Conservation (phyloP, 805 yeast genomes). For the Helenozyma baotianmanensis region DNA sequence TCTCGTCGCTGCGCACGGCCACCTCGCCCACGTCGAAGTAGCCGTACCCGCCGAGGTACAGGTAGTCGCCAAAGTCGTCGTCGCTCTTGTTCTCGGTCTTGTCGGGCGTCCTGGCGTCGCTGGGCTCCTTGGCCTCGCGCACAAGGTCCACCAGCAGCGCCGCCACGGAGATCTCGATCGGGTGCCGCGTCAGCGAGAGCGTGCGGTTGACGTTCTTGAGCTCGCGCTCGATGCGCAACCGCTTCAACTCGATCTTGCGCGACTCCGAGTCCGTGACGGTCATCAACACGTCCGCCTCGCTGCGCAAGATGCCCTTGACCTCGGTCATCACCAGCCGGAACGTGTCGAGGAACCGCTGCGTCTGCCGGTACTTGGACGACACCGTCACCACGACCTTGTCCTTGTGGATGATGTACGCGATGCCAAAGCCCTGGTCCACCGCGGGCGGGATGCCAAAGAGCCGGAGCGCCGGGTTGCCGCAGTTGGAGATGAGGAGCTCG, state of each 20-base stretch:
- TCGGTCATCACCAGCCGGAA: conserved; percentile 59
- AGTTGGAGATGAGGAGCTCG: conserved; percentile 47
- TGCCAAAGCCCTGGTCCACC: conserved; percentile 85
- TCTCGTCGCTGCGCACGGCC: conserved; percentile 46
- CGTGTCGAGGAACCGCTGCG: conserved; percentile 69
- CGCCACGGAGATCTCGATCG: conserved; percentile 18
- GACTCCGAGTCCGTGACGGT: conserved; percentile 28
- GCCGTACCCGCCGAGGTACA: conserved; percentile 77
- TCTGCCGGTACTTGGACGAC: conserved; percentile 85
- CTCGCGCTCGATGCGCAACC: conserved; percentile 31
- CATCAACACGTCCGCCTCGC: conserved; percentile 28
- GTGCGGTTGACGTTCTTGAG: conserved; percentile 22
- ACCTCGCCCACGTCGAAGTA: conserved; percentile 73
- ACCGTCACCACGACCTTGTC: conserved; percentile 77
- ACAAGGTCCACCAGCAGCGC: neutral
- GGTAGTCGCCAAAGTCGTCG: conserved; percentile 21
- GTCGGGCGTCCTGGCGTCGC: conserved; percentile 1
- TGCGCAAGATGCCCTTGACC: conserved; percentile 46
- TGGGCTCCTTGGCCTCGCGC: neutral
- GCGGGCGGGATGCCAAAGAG: conserved; percentile 92
- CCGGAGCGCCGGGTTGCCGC: conserved; percentile 87
- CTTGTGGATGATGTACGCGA: conserved; percentile 81
- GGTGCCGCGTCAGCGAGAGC: conserved; percentile 18
- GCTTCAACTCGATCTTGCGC: conserved; percentile 31
- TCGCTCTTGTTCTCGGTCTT: neutral